Evolutionary conservation across 352 stramenopile species (phyloP), one percentile per base, ranked within the genome.

Genomic region (Pythium periplocum): DNA sequence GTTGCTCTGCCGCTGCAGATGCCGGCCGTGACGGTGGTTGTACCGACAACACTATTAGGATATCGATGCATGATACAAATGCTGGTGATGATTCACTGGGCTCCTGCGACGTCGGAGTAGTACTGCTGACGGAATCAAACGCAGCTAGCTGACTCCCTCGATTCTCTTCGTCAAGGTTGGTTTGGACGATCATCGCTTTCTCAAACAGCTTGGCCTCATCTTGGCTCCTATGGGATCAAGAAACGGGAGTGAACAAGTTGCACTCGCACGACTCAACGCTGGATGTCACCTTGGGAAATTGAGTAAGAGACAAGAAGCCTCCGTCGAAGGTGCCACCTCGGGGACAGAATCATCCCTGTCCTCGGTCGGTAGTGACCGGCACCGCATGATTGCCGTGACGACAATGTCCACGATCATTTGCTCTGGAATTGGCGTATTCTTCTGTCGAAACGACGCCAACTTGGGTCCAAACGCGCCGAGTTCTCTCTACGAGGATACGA

Each of bases 121-220:
- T 26, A 26, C 17, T 26, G 17, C 17, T 26, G 17, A 26, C 17
- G 17, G 45, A 17, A 30, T 51, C 45, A 39, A 51, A 32, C 6
- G 10, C 45, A 9, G 33, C 33, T n/a, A 51, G 45, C n/a, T 17
- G 35, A 33, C 34, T 49, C 3, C 32, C 37, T 38, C 45, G 48
- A 12, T 17, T 34, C 17, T 54, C 50, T 9, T 58, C 51, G n/a
- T 57, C 51, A 12, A 12, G 37, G 9, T n/a, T n/a, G 2, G 17
- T 32, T 8, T 17, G 6, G 5, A 31, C 48, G 48, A 73, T 41
- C 49, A 68, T 31, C 11, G 57, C 37, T 33, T 69, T 76, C 45
- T 87, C 77, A 4, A 87, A 58, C 6, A 84, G 59, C 31, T 81
- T 86, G 6, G 68, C 69, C 59, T 87, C 74, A 1, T 86, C 77